phyloP scores from a whole-genome alignment of 1,139 yeast species.

The Scheffersomyces insectosa region DNA sequence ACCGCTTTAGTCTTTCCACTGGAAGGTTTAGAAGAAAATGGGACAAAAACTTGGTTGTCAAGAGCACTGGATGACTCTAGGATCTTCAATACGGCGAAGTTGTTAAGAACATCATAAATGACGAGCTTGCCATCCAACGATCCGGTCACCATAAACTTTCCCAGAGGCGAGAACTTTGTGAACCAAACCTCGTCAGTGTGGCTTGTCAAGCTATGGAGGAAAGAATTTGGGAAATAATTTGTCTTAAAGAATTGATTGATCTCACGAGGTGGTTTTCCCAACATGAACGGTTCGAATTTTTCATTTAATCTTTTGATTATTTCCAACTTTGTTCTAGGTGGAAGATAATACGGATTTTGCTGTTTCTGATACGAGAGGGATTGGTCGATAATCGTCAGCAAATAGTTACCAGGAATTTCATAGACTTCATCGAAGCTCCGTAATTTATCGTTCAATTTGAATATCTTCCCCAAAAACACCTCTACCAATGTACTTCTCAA shows the following conservation, averaged over 20 bases:
- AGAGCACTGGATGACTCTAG: conserved; percentile 33
- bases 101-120: conserved; percentile 63
- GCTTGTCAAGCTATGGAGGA: conserved; percentile 40
- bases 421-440: conserved; percentile 9
- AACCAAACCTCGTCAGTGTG: conserved; percentile 87
- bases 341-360: conserved; percentile 35
- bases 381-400: conserved; percentile 29
- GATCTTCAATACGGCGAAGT: conserved; percentile 46
- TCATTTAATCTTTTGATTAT: neutral
- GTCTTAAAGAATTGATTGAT: conserved; percentile 10
- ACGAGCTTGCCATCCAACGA: conserved; percentile 67
- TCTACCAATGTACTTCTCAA: conserved; percentile 8
- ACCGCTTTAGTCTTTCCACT: conserved; percentile 49
- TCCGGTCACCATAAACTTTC: conserved; percentile 72
- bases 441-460: conserved; percentile 7
- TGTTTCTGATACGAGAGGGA: conserved; percentile 30
- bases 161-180: conserved; percentile 75
- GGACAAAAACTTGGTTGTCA: conserved; percentile 31
- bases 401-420: conserved; percentile 18
- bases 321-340: conserved; percentile 24
- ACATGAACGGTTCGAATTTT: conserved; percentile 4
- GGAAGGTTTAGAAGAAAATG: conserved; percentile 24
- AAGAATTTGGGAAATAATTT: conserved; percentile 47
- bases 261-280: conserved; percentile 7
- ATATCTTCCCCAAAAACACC: conserved; percentile 7